Evolutionary conservation across 495 filamentous ascomycete species (phyloP), one percentile per base, ranked within the genome.

Genomic region (Daldinia loculata): DNA sequence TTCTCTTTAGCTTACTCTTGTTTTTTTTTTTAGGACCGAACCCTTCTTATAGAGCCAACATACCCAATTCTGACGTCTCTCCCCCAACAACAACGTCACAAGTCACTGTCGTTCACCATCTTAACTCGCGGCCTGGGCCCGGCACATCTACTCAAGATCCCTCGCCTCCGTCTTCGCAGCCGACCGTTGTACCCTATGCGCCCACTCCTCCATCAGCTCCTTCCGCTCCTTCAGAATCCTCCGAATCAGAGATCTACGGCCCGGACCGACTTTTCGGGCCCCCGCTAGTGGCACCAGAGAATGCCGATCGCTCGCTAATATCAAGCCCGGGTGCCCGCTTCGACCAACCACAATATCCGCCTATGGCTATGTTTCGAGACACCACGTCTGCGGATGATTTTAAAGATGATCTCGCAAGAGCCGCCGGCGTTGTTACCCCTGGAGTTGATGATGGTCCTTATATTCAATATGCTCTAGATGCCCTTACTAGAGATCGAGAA

Each of bases 401-500:
- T 61, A 76, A 80, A 32, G 82, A 84, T 59, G 80, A 77, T 29
- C 73, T 84, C 12, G 72, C 80, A 66, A 69, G 81, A 56, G 74
- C 80, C 32, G 82, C 82, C 30, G 81, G 82, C 27, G 76, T 77
- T 29, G 78, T 85, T 12, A 85, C 83, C 7, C 83, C 83, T 0
- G 83, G 83, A 17, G 77, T 84, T 9, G 83, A 84, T 71, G 80
- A 85, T 67, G 77, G 77, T 0, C 82, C 83, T 0, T 84, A 80
- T 52, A 80, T 85, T 62, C 82, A 81, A 45, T 81, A 83, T 58
- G 83, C 83, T 53, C 72, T 85, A 58, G 81, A 85, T 55, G 82
- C 82, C 36, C 72, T 85, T 26, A 83, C 80, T 9, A 71, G 76
- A 9, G 70, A 71, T 63, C 77, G 75, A 67, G 24, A 75, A 68